phyloP scores from a whole-genome alignment of 2,329 filamentous ascomycete genomes.

The Cytospora piceicola region DNA sequence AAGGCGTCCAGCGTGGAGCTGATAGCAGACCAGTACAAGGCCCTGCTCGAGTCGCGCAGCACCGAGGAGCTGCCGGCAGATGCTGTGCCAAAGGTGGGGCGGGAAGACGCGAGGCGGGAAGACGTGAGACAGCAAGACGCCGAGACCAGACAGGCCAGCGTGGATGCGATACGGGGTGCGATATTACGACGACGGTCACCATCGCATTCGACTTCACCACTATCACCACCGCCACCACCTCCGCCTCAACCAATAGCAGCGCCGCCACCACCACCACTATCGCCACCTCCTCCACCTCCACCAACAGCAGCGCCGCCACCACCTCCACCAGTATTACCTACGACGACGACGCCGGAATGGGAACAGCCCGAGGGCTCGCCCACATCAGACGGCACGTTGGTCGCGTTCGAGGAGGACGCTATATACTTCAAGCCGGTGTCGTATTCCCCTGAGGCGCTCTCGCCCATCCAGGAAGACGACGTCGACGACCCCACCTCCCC shows the following conservation, averaged over 20 bases:
- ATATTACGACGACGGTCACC: constrained; percentile 27
- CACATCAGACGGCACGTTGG: constrained; percentile 50
- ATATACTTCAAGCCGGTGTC: constrained; percentile 53
- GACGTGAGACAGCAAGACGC: constrained; percentile 2
- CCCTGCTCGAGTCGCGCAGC: constrained; percentile 48
- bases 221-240: constrained; percentile 23
- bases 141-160: constrained; percentile 24
- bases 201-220: constrained; percentile 25
- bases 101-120: not conserved
- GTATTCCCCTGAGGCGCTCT: constrained; percentile 42
- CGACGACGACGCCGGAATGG: not conserved
- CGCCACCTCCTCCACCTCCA: constrained; percentile 7
- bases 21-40: constrained; percentile 56
- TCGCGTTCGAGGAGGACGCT: constrained; percentile 51
- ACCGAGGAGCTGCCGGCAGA: constrained; percentile 27
- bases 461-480: constrained; percentile 36
- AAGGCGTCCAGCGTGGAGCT: constrained; percentile 50
- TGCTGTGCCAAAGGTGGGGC: not conserved
- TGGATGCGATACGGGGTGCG: constrained; percentile 27
- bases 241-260: too few relatives aligned
- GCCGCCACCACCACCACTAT: constrained; percentile 30
- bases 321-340: constrained; percentile 30
- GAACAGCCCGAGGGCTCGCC: constrained; percentile 38
- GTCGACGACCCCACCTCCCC: constrained; percentile 6
- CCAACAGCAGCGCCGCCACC: not conserved